A percentile compares a stretch with the other conserved stretches of the same genome.
phyloP scores from a whole-genome alignment of 148 eudicot species.

The Vaccinium myrtillus region DNA sequence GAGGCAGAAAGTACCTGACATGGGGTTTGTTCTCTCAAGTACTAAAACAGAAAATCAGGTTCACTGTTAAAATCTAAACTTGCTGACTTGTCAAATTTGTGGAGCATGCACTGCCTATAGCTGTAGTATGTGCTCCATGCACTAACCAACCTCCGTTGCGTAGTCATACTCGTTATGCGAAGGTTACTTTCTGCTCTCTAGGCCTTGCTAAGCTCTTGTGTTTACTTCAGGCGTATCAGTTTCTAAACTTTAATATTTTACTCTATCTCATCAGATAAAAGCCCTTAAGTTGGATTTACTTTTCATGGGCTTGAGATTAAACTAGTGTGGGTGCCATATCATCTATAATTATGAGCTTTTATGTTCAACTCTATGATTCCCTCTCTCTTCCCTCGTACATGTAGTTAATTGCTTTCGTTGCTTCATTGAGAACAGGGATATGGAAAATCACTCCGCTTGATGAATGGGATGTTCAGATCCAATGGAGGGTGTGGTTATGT shows the following conservation, averaged over 20 bases:
- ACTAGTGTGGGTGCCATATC: neutral
- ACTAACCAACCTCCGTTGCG: neutral
- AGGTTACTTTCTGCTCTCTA: neutral
- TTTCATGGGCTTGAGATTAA: neutral
- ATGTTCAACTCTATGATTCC: neutral
- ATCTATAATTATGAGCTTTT: neutral
- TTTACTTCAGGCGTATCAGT: neutral
- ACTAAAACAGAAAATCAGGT: neutral
- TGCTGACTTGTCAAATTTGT: neutral
- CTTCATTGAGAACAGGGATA: constrained; percentile 47
- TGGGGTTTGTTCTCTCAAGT: neutral
- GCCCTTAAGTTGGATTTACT: neutral
- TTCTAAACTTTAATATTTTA: neutral
- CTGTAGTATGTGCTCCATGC: neutral
- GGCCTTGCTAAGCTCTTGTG: neutral
- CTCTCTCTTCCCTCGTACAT: neutral
- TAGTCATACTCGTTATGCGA: neutral
- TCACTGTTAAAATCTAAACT: neutral
- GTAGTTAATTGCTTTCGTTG: neutral
- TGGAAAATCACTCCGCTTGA: constrained; percentile 71
- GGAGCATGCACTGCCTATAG: neutral
- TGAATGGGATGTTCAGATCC: constrained; percentile 81
- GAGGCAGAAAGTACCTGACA: neutral
- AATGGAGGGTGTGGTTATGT: constrained; percentile 87
- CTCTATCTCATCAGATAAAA: neutral